Conservation (phyloP, 2,329 filamentous ascomycete species). For the Beauveria caledonica region DNA sequence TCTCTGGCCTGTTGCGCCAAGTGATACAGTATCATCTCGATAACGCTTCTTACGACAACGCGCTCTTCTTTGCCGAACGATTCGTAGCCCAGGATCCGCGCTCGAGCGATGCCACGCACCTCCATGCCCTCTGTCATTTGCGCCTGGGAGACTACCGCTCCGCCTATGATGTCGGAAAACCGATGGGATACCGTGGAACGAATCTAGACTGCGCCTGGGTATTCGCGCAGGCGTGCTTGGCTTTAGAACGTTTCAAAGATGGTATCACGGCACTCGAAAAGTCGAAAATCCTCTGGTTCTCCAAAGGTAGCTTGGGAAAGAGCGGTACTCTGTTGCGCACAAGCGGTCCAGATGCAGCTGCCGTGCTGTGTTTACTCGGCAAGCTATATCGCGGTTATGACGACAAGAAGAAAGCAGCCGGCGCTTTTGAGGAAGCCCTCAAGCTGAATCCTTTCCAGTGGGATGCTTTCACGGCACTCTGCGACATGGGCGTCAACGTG, state of each 20-base stretch:
- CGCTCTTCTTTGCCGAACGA: constrained; percentile 86
- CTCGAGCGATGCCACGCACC: constrained; percentile 70
- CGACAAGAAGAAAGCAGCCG: constrained; percentile 72
- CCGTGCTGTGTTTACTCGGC: constrained; percentile 74
- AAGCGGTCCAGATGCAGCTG: constrained; percentile 64
- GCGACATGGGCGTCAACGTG: constrained; percentile 76
- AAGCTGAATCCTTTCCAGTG: constrained; percentile 94
- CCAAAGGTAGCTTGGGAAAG: constrained; percentile 70
- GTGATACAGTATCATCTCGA: constrained; percentile 67
- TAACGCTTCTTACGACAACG: constrained; percentile 81
- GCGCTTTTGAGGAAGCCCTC: constrained; percentile 80
- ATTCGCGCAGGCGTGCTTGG: constrained; percentile 81
- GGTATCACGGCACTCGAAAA: constrained; percentile 81
- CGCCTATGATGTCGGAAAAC: constrained; percentile 75
- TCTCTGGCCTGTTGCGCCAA: constrained; percentile 48
- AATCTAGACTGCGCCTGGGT: constrained; percentile 86
- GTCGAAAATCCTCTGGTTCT: constrained; percentile 65
- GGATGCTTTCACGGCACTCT: constrained; percentile 88
- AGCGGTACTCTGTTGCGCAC: constrained; percentile 71
- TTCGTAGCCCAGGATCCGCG: constrained; percentile 76
- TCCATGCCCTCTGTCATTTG: constrained; percentile 78
- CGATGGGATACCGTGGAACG: constrained; percentile 58
- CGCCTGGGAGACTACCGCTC: constrained; percentile 75
- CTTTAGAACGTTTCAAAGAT: constrained; percentile 69
- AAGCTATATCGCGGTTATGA: constrained; percentile 82